Evolutionary conservation across 306 rosid species (phyloP).

Genomic region (Alnus glutinosa): DNA sequence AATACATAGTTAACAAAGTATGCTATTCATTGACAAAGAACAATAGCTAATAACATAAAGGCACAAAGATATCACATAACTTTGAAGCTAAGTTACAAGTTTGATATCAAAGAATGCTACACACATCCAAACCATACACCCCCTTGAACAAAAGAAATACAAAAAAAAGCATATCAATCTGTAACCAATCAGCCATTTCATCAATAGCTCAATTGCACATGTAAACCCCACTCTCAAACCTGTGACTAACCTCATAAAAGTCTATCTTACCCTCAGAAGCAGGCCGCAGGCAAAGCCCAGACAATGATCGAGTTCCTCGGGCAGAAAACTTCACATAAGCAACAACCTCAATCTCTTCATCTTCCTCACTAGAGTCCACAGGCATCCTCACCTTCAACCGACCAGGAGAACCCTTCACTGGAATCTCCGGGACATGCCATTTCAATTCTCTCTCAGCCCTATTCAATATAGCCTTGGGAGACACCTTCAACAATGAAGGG

Average conservation of each 20-base stretch:
- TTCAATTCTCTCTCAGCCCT: slow-evolving; percentile 79
- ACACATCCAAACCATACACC: slow-evolving; percentile 46
- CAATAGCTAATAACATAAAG: slow-evolving; percentile 27
- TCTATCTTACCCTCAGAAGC: slow-evolving; percentile 85
- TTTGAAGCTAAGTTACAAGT: slow-evolving; percentile 48
- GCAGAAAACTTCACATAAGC: slow-evolving; percentile 73
- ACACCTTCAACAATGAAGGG: slow-evolving; percentile 80
- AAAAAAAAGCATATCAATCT: slow-evolving; percentile 32
- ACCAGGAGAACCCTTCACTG: slow-evolving; percentile 73
- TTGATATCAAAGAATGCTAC: slow-evolving; percentile 51
- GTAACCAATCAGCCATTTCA: slow-evolving; percentile 31
- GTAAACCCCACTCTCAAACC: slow-evolving; percentile 74
- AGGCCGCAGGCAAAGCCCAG: slow-evolving; percentile 73
- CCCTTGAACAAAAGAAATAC: slow-evolving; percentile 28
- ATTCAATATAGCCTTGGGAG: slow-evolving; percentile 89
- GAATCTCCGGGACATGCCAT: slow-evolving; percentile 84
- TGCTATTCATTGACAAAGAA: slow-evolving; percentile 33
- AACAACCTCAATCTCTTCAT: slow-evolving; percentile 76
- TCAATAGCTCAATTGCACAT: slow-evolving; percentile 66
- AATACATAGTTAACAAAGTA: slow-evolving; percentile 12
- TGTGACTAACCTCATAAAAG: slow-evolving; percentile 85
- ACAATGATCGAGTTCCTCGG: slow-evolving; percentile 62
- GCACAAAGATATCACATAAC: slow-evolving; percentile 33
- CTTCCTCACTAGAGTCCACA: slow-evolving; percentile 65
- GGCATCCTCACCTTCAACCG: slow-evolving; percentile 87